phyloP scores from a whole-genome alignment of 345 rosid species.

The Brassica napus region Da-Ae NC_063442.1:4804001-4804500 shows the following conservation, averaged over 20 bases:
- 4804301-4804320: background rate
- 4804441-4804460: slow-evolving; percentile 47
- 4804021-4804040: background rate
- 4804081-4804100: background rate
- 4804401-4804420: slow-evolving; percentile 48
- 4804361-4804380: slow-evolving; percentile 9
- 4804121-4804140: background rate
- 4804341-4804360: slow-evolving; percentile 20
- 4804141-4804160: background rate
- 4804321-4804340: background rate
- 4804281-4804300: slow-evolving; percentile 1
- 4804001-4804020: slow-evolving; percentile 40
- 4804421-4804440: slow-evolving; percentile 69
- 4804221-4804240: background rate
- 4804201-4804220: background rate
- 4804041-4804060: background rate
- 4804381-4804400: slow-evolving; percentile 6
- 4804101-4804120: background rate
- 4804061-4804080: background rate
- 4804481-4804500: slow-evolving; percentile 10
- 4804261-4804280: background rate
- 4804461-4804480: slow-evolving; percentile 33
- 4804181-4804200: background rate
- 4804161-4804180: background rate
- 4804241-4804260: background rate